phyloP scores from a whole-genome alignment of 2,329 filamentous ascomycete species.

The Nannizziopsis barbatae region DNA sequence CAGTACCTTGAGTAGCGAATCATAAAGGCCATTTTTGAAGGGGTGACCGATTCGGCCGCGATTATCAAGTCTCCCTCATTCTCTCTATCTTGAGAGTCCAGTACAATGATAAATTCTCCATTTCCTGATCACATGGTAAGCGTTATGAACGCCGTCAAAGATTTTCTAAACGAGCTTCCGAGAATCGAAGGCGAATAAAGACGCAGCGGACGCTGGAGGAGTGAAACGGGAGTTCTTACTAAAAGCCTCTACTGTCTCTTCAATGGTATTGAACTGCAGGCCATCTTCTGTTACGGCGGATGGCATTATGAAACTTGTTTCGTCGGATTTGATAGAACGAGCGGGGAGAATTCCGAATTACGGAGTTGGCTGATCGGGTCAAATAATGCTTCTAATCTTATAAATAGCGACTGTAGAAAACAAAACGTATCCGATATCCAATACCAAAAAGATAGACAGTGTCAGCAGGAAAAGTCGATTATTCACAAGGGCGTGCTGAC shows the following conservation, averaged over 20 bases:
- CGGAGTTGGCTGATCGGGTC: not conserved
- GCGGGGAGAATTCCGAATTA: not conserved
- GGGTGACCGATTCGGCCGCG: constrained; percentile 70
- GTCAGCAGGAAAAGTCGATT: not conserved
- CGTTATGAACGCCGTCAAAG: no score
- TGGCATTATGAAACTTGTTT: constrained; percentile 22
- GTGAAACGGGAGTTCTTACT: constrained; percentile 23
- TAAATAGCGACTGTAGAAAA: not conserved
- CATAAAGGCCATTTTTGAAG: constrained; percentile 91
- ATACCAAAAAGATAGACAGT: not conserved
- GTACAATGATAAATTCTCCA: constrained; percentile 89
- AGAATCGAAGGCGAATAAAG: not conserved
- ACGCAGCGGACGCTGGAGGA: not conserved
- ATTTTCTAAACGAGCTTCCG: no score
- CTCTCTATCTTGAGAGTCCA: constrained; percentile 84
- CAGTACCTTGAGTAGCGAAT: constrained; percentile 63
- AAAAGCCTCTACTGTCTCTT: constrained; percentile 33
- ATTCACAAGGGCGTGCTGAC: no score
- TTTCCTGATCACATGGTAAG: constrained; percentile 40
- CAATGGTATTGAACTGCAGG: constrained; percentile 33
- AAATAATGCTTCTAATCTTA: not conserved
- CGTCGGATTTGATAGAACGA: not conserved
- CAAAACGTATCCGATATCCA: not conserved
- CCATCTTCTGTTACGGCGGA: constrained; percentile 23
- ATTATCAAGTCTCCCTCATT: constrained; percentile 99